phyloP scores from a whole-genome alignment of 106 monocot species.

The Triglochin maritima region DNA sequence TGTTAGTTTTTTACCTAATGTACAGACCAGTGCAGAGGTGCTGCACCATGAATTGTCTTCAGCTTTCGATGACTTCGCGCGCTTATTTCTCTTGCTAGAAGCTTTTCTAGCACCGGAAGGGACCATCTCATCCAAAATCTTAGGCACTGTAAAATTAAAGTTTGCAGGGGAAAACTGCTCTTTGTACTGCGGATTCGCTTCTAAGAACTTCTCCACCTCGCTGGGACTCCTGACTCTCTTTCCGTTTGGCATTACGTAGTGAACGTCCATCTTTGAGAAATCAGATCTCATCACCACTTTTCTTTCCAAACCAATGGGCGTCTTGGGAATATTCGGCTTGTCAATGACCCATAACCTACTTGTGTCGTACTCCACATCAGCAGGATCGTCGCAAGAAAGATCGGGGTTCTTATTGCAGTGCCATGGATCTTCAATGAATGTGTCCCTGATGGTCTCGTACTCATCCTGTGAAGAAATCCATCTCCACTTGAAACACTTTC shows the following conservation, averaged over 20 bases:
- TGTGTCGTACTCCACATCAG: slow-evolving; percentile 57
- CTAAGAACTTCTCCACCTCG: slow-evolving; percentile 68
- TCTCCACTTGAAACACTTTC: slow-evolving; percentile 64
- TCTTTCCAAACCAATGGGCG: slow-evolving; percentile 42
- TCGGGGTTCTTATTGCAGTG: slow-evolving; percentile 38
- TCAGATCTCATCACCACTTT: slow-evolving; percentile 46
- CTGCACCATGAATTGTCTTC: slow-evolving; percentile 1
- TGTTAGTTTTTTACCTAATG: no score
- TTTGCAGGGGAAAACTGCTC: slow-evolving; percentile 18
- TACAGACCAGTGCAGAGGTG: no score
- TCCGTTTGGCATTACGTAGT: slow-evolving; percentile 82
- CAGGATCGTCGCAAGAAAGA: slow-evolving; percentile 59
- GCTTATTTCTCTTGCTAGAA: slow-evolving; percentile 27
- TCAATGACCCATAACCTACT: slow-evolving; percentile 68
- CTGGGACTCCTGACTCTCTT: slow-evolving; percentile 43
- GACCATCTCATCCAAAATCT: slow-evolving; percentile 41
- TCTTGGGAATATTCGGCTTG: slow-evolving; percentile 78
- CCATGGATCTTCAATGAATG: slow-evolving; percentile 70
- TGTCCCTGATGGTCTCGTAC: slow-evolving; percentile 66
- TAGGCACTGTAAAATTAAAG: slow-evolving; percentile 53
- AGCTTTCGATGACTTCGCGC: slow-evolving; percentile 6
- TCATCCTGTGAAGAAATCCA: slow-evolving; percentile 58
- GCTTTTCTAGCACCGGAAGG: slow-evolving; percentile 21
- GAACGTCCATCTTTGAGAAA: slow-evolving; percentile 57
- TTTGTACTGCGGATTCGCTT: slow-evolving; percentile 56